Evolutionary conservation across 805 yeast genomes (phyloP).

Genomic region (Tetrapisispora arboricola): DNA sequence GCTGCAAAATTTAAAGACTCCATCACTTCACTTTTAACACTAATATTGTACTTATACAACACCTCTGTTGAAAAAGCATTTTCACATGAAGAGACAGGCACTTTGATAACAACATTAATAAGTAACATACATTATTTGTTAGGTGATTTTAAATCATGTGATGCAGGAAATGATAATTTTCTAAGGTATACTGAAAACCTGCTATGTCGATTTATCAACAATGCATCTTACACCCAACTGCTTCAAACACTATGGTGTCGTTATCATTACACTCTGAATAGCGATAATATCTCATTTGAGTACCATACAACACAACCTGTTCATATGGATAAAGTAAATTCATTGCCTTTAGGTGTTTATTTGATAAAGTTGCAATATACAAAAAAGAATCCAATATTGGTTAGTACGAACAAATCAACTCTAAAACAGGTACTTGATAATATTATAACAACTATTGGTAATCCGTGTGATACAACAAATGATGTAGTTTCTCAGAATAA

Average conservation of each 20-base stretch:
- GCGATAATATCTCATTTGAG: slow-evolving; percentile 50
- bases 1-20: slow-evolving; percentile 38
- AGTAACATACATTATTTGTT: slow-evolving; percentile 61
- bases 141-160: slow-evolving; percentile 64
- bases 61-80: background rate
- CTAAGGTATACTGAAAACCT: slow-evolving; percentile 48
- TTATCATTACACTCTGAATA: slow-evolving; percentile 54
- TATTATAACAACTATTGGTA: slow-evolving; percentile 61
- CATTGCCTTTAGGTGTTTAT: slow-evolving; percentile 24
- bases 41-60: slow-evolving; percentile 10
- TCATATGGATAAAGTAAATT: slow-evolving; percentile 28
- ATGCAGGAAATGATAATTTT: slow-evolving; percentile 49
- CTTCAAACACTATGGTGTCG: slow-evolving; percentile 73
- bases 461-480: slow-evolving; percentile 39
- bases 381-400: slow-evolving; percentile 48
- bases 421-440: slow-evolving; percentile 63
- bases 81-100: slow-evolving; percentile 3
- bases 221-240: slow-evolving; percentile 52
- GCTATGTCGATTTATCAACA: slow-evolving; percentile 34
- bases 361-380: slow-evolving; percentile 31
- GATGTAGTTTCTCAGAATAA: slow-evolving; percentile 38
- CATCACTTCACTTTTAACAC: slow-evolving; percentile 26
- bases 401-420: slow-evolving; percentile 52
- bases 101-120: slow-evolving; percentile 29
- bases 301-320: slow-evolving; percentile 49